Evolutionary conservation across 2,329 filamentous ascomycete genomes (phyloP).

Genomic region (Coniosporium tulheliwenetii): DNA sequence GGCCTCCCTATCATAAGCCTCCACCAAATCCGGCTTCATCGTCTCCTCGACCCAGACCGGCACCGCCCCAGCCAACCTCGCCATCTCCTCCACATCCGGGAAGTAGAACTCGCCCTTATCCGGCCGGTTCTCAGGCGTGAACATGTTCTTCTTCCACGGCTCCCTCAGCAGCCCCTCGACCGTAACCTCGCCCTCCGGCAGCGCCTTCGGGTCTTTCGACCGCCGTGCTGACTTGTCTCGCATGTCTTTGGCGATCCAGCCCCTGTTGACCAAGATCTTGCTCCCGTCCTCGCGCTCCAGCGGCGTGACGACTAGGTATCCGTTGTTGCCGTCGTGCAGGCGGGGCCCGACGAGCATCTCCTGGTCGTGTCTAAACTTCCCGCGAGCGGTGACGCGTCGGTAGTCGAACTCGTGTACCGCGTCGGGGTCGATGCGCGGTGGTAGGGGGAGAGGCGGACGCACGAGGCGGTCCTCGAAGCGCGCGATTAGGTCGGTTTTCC

Average conservation of each 20-base stretch:
- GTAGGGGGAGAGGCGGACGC: slow-evolving; percentile 70
- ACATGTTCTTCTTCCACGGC: slow-evolving; percentile 96
- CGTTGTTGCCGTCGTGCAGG: slow-evolving; percentile 75
- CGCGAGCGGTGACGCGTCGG: slow-evolving; percentile 62
- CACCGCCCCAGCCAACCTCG: slow-evolving; percentile 62
- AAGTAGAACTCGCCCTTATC: slow-evolving; percentile 85
- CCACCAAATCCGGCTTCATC: slow-evolving; percentile 71
- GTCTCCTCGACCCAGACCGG: slow-evolving; percentile 92
- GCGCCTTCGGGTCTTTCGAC: slow-evolving; percentile 41
- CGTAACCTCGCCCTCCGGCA: slow-evolving; percentile 56
- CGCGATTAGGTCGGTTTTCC: slow-evolving; percentile 88
- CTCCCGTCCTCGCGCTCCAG: slow-evolving; percentile 47
- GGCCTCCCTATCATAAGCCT: slow-evolving; percentile 56
- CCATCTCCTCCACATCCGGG: slow-evolving; percentile 88
- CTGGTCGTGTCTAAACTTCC: slow-evolving; percentile 66
- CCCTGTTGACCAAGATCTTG: slow-evolving; percentile 74
- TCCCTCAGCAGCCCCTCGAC: slow-evolving; percentile 75
- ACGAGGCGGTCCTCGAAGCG: slow-evolving; percentile 85
- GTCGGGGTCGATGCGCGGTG: slow-evolving; percentile 65
- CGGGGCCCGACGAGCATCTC: slow-evolving; percentile 95
- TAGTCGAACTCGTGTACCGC: slow-evolving; percentile 85
- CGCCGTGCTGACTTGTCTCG: slow-evolving; percentile 43
- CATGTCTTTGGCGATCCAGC: slow-evolving; percentile 64
- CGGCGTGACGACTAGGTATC: slow-evolving; percentile 83
- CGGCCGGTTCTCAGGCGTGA: slow-evolving; percentile 81